Base-by-base conservation (phyloP, 2,329 filamentous ascomycete species). In the Aspergillus piperis region DNA sequence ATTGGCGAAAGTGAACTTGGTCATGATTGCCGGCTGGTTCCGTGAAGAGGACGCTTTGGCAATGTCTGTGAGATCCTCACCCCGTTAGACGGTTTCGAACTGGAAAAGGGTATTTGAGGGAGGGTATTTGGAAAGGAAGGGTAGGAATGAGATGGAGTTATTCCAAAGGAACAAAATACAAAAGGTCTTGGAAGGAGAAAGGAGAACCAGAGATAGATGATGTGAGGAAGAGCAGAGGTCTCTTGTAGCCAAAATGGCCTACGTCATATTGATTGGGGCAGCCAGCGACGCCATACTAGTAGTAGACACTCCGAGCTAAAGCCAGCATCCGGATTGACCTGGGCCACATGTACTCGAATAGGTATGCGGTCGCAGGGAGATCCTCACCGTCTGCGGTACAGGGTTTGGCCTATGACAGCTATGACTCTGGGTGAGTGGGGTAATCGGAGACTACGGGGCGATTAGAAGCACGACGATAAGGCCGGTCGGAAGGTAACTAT, bases 1-100 rank as follows among this genome's bases (percentile, higher is more conserved):
- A 55, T 77, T 77, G 63, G 64, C 62, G 62, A 78, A 72, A 25
- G 65, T 64, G 62, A 73, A 77, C 60, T 68, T 62, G 39, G 71
- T 62, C 73, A 76, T 76, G 58, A 48, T 68, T 47, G 39, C 19
- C 21, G 57, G 47, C 10, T 41, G 21, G 21, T 44, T 49, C 32
- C 32, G 32, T 7, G 21, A 17, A 17, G 47, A 30, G 25, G 30
- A 30, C 25, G 23, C 25, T 32, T 25, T 11, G 15, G 47, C n/a
- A n/a, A 50, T 32, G n/a, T 30, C 25, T 50, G 21, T 30, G n/a
- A 50, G 47, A 50, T 32, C 47, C 30, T 27, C 25, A 11, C 25
- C 8, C 25, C 47, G 25, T 11, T 11, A 15, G 41, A 44, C 19
- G 19, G 7, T 44, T 44, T 44, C 5, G 19, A 11, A 5, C 21